Percentiles rank a stretch among this genome's conserved stretches.
These are phyloP conservation scores for Penicillium sp. DNA, from an alignment of 2,329 filamentous ascomycete species.

Conservation along the genomic window DNA sequence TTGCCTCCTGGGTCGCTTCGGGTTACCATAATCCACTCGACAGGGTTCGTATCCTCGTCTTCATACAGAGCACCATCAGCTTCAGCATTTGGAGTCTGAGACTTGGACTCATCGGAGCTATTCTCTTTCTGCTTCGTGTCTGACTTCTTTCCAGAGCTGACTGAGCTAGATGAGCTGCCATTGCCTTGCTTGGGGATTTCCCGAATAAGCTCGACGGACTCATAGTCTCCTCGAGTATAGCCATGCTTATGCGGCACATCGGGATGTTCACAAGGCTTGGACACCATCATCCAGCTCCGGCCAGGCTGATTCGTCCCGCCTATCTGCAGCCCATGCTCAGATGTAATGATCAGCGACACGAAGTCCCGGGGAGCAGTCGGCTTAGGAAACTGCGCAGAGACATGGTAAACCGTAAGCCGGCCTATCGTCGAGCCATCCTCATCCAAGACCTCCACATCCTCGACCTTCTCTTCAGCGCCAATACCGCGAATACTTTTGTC, in stretches of 20 bases:
- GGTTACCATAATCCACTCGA: constrained; percentile 94
- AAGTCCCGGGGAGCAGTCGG: constrained; percentile 88
- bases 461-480: constrained; percentile 73
- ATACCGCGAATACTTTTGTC: constrained; percentile 80
- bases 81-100: constrained; percentile 26
- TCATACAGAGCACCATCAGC: constrained; percentile 20
- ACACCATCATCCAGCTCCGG: constrained; percentile 81
- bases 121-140: constrained; percentile 36
- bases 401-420: constrained; percentile 65
- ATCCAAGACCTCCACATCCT: constrained; percentile 59
- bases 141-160: constrained; percentile 11
- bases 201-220: constrained; percentile 86
- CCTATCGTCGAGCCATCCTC: constrained; percentile 23
- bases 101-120: neutral
- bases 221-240: constrained; percentile 81
- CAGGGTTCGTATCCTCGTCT: constrained; percentile 59
- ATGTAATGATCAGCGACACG: constrained; percentile 73
- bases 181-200: constrained; percentile 60
- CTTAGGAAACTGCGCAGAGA: constrained; percentile 86
- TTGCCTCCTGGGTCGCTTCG: constrained; percentile 84
- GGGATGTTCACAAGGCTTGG: constrained; percentile 76
- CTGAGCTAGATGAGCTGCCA: constrained; percentile 5
- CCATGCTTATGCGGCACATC: constrained; percentile 68
- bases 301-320: constrained; percentile 38
- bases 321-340: constrained; percentile 42